These are phyloP conservation scores for Singerocomus inundabilis DNA, from an alignment of 1,284 basidiomycete genomes.

Conservation along the genomic window DNA sequence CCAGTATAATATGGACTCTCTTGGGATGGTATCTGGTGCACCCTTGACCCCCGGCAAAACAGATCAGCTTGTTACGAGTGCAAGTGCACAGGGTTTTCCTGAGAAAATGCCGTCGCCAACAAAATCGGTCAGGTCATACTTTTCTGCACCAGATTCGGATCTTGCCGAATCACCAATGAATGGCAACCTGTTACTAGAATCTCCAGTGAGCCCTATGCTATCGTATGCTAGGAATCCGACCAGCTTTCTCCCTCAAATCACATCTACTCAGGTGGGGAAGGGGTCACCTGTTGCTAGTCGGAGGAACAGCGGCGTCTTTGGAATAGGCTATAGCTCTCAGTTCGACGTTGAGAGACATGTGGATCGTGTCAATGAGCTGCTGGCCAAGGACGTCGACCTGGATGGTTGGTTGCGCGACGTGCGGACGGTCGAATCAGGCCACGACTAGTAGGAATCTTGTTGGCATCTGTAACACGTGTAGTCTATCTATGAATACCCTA, in stretches of 20 bases:
- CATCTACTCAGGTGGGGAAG: slow-evolving; percentile 39
- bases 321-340: slow-evolving; percentile 45
- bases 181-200: slow-evolving; percentile 32
- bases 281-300: slow-evolving; percentile 13
- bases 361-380: slow-evolving; percentile 40
- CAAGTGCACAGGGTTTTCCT: neutral
- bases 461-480: slow-evolving; percentile 20
- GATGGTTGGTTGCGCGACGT: slow-evolving; percentile 43
- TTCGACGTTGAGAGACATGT: slow-evolving; percentile 46
- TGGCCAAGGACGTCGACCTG: slow-evolving; percentile 47
- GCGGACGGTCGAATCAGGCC: slow-evolving; percentile 16
- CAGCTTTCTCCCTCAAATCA: slow-evolving; percentile 39
- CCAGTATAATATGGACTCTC: neutral
- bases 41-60: slow-evolving; percentile 8
- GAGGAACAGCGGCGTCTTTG: slow-evolving; percentile 30
- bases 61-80: neutral
- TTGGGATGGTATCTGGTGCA: neutral
- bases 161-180: slow-evolving; percentile 31
- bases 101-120: slow-evolving; percentile 32
- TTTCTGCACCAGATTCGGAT: slow-evolving; percentile 44
- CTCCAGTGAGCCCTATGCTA: slow-evolving; percentile 41
- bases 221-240: slow-evolving; percentile 37
- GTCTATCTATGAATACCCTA: slow-evolving; percentile 19
- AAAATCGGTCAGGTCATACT: slow-evolving; percentile 38
- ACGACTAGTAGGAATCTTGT: slow-evolving; percentile 11